These are phyloP conservation scores for Aspergillus olivimuriae DNA, from an alignment of 495 filamentous ascomycete species.

Conservation along the genomic window DNA sequence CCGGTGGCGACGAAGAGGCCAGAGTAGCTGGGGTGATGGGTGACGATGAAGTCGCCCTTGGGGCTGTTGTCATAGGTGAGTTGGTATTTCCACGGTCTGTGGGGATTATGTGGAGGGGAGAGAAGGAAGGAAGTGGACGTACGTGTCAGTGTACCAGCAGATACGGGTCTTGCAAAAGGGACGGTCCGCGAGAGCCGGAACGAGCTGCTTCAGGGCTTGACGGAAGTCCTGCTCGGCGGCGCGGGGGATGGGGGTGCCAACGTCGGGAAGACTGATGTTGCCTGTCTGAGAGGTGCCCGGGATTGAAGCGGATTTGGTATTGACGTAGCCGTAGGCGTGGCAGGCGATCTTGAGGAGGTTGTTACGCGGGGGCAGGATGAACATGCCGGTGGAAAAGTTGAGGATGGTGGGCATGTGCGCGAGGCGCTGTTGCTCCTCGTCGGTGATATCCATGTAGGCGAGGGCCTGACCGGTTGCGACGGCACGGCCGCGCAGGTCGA, in stretches of 20 bases:
- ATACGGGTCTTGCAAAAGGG: slow-evolving; percentile 65
- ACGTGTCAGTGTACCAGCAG: slow-evolving; percentile 89
- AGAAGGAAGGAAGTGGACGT: slow-evolving; percentile 11
- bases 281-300: slow-evolving; percentile 13
- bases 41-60: slow-evolving; percentile 72
- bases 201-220: slow-evolving; percentile 50
- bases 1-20: slow-evolving; percentile 77
- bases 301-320: slow-evolving; percentile 48
- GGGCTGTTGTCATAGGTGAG: slow-evolving; percentile 30
- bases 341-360: slow-evolving; percentile 73
- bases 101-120: neutral
- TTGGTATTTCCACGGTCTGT: neutral
- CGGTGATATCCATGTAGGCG: slow-evolving; percentile 64
- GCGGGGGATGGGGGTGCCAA: slow-evolving; percentile 38
- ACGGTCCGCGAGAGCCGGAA: slow-evolving; percentile 56
- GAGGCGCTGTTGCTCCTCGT: slow-evolving; percentile 58
- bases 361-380: slow-evolving; percentile 71
- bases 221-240: slow-evolving; percentile 61
- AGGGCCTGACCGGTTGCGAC: slow-evolving; percentile 76
- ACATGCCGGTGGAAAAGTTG: slow-evolving; percentile 74
- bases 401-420: slow-evolving; percentile 65
- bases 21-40: slow-evolving; percentile 61
- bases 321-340: slow-evolving; percentile 77
- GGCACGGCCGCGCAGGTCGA: slow-evolving; percentile 72
- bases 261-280: slow-evolving; percentile 33